These are phyloP conservation scores for Yamadazyma dushanensis DNA, from an alignment of 1,139 yeast genomes.

Conservation along the genomic window DNA sequence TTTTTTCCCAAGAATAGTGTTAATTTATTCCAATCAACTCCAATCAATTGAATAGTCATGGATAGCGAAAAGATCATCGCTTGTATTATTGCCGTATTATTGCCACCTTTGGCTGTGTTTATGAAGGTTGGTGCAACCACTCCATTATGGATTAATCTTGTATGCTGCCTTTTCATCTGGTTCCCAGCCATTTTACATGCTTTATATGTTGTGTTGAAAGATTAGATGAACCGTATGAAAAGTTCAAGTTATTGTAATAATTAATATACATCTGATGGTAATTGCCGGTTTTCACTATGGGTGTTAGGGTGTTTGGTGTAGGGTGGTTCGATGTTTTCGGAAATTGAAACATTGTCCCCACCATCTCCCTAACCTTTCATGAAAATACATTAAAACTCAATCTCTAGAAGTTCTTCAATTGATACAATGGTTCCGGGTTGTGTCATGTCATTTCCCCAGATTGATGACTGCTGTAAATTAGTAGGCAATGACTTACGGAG, in stretches of 20 bases:
- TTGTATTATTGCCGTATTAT: constrained; percentile 50
- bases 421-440: too few relatives aligned
- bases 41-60: constrained; percentile 22
- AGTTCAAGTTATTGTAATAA: neutral
- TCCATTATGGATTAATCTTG: constrained; percentile 60
- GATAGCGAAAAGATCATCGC: constrained; percentile 46
- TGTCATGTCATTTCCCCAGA: neutral
- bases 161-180: constrained; percentile 63
- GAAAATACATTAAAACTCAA: too few relatives aligned
- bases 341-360: too few relatives aligned
- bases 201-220: constrained; percentile 54
- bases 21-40: neutral
- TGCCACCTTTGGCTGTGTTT: constrained; percentile 76
- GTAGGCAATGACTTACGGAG: too few relatives aligned
- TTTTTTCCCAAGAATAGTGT: neutral
- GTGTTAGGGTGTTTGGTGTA: too few relatives aligned
- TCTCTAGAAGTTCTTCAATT: too few relatives aligned
- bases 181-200: constrained; percentile 81
- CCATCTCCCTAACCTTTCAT: too few relatives aligned
- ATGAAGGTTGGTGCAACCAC: constrained; percentile 62
- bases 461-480: too few relatives aligned
- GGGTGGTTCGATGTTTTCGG: too few relatives aligned
- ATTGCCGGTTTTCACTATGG: neutral
- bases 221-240: constrained; percentile 16
- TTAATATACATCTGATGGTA: neutral